Evolutionary conservation across 2,329 filamentous ascomycete species (phyloP), one percentile per base, ranked within the genome.

Genomic region (Metarhizium robertsii): DNA sequence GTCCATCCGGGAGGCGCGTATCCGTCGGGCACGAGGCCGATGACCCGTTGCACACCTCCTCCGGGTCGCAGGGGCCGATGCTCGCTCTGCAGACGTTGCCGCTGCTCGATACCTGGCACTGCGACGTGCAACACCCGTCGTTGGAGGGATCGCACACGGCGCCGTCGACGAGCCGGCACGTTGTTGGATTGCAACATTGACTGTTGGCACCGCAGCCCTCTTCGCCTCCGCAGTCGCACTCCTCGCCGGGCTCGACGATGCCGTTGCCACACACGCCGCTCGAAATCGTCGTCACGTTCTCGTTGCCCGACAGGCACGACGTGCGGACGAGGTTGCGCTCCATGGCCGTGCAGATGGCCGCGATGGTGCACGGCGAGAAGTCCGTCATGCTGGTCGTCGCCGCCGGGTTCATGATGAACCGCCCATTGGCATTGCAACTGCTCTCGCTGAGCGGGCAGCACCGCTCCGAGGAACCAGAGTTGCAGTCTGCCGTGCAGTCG

Each of bases 371-470:
- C 2, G 84, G 79, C 1, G 89, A 95, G 69, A 96, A 96, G 38
- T 77, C 73, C 0, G 78, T 84, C 65, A 95, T 87, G 45, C 81
- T 79, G 6, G 76, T 68, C 7, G 78, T 78, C 1, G 90, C 90
- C 29, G 85, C 89, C 0, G 91, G 92, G 66, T 96, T 95, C 91
- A 96, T 96, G 68, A 96, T 87, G 69, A 83, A 96, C 57, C 78
- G 72, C 11, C 80, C 84, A 46, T 78, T 73, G 20, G 91, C 90
- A 69, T 92, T 76, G 68, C 91, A 96, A 0, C 73, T 78, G 18
- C 60, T 67, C 11, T 72, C 61, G 60, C 77, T 86, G 2, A 92
- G 74, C 0, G 90, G 91, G 62, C 91, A 96, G 69, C 91, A 96
- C 34, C 38, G 42, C 67, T 79, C 72, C 11, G 52, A 34, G 62